These are phyloP conservation scores for Spergularia azorica DNA, from an alignment of 179 eudicot species.

Conservation along the genomic window DNA sequence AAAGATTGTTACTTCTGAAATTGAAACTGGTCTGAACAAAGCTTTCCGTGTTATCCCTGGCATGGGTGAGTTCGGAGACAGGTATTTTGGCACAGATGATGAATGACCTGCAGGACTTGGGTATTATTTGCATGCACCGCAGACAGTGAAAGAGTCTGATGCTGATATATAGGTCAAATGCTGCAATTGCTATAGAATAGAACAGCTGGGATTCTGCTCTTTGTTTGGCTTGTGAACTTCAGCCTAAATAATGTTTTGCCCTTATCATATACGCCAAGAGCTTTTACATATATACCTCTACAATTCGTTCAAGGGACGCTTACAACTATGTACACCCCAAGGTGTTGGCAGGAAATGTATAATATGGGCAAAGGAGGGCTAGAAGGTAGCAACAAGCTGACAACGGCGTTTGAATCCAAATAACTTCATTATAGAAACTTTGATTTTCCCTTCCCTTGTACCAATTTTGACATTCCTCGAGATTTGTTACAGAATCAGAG, in stretches of 20 bases:
- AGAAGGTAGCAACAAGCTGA: neutral
- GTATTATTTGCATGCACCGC: neutral
- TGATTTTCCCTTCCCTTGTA: conserved; percentile 7
- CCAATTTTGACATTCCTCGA: conserved; percentile 26
- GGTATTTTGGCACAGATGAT: conserved; percentile 96
- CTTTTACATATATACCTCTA: conserved; percentile 27
- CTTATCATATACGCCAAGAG: conserved; percentile 18
- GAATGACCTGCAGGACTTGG: conserved; percentile 33
- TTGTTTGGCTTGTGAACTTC: conserved; percentile 7
- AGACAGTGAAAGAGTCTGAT: neutral
- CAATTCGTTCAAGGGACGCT: conserved; percentile 14
- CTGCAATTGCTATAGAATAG: conserved; percentile 1
- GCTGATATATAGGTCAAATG: conserved; percentile 10
- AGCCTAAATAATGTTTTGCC: conserved; percentile 21
- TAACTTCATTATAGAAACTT: conserved; percentile 23
- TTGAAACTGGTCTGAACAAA: conserved; percentile 78
- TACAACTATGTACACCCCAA: conserved; percentile 7
- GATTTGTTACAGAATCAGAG: conserved; percentile 24
- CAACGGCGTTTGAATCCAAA: conserved; percentile 5
- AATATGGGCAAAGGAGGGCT: conserved; percentile 13
- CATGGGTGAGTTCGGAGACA: conserved; percentile 95
- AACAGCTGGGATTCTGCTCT: neutral
- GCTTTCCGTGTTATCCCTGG: conserved; percentile 95
- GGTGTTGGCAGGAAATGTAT: neutral
- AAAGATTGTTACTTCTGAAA: conserved; percentile 95